Base-by-base conservation (phyloP, 768 basidiomycete genomes). In the Trametes gibbosa region DNA sequence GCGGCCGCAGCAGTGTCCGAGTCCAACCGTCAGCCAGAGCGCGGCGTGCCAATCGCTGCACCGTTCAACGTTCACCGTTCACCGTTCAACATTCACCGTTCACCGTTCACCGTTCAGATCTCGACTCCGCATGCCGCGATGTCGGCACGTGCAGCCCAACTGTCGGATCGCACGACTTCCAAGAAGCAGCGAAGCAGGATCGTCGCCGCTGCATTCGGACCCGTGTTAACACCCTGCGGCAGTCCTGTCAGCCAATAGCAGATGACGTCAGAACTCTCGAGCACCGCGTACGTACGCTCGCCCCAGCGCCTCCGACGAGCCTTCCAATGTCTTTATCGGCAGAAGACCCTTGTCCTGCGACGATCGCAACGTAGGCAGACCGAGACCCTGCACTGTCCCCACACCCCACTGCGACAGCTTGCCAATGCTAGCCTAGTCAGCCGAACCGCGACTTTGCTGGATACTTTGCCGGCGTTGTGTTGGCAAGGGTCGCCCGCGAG, bases 241-340 rank as follows among this genome's bases (percentile, higher is more conserved):
- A 37, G 39, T 6, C 12, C 49, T 51, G 59, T 50, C 59, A 60
- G 53, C 58, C 51, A 59, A 34, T 55, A 50, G 52, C 50, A 32
- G 27, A 56, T 61, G 60, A 56, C 60, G 60, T 61, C 60, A 61
- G 53, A 7, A n/a, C n/a, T n/a, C n/a, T n/a, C n/a, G n/a, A n/a
- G n/a, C n/a, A n/a, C n/a, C n/a, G n/a, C n/a, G n/a, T n/a, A n/a
- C n/a, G n/a, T n/a, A n/a, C n/a, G n/a, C n/a, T n/a, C n/a, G n/a
- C n/a, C n/a, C n/a, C n/a, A n/a, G n/a, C n/a, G n/a, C n/a, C n/a
- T n/a, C n/a, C n/a, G n/a, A n/a, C n/a, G n/a, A 16, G 29, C 17
- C 25, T 25, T 32, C 35, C 17, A 17, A 48, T 29, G 39, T 49
- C 39, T 56, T 32, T 21, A 50, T 49, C 55, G 50, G 35, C 50